Evolutionary conservation across 176 grass and related monocot genomes (phyloP), one percentile per base, ranked within the genome.

Genomic region (Pontederia crassipes): DNA sequence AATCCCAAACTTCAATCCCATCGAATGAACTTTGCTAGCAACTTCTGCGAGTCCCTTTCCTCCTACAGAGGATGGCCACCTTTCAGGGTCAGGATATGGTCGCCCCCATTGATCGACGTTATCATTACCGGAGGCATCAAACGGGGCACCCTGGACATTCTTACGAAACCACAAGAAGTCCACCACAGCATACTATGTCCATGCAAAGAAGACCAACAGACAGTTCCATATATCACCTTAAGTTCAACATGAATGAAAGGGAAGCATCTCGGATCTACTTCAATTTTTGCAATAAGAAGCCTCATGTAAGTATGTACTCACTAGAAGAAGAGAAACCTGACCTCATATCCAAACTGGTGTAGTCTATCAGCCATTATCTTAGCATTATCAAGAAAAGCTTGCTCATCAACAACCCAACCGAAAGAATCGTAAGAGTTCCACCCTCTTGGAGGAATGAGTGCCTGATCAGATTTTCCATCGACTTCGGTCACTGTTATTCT

Each of bases 341-440:
- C 90, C 90, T 95, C 72, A 58, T 95, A 95, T 77, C 91, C 75
- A 59, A 77, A 62, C 12, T 75, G 72, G 27, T 84, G 67, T 55
- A 95, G 68, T 61, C 81, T 87, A 18, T 86, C 67, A 69, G 86
- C 64, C 68, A 90, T n/a, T 58, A 90, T 79, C 60, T 81, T 58
- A 50, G 86, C 86, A 69, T 90, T 95, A 49, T 87, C 52, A 65
- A 90, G n/a, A 71, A 84, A 90, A 8, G 77, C 68, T 60, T 69
- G 59, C 77, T 95, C 91, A 4, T 90, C 80, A 17, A 95, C 54
- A 9, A 35, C 77, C 91, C 91, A 95, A 16, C 86, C 90, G 59
- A 95, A 95, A 11, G 86, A 95, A 72, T 95, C 91, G 61, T 87
- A 95, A 1, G 86, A 95, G 79, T 95, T 95, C 91, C 86, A 95